These are phyloP conservation scores for Diaporthe amygdali DNA, from an alignment of 2,329 filamentous ascomycete genomes.

Conservation along the genomic window DNA sequence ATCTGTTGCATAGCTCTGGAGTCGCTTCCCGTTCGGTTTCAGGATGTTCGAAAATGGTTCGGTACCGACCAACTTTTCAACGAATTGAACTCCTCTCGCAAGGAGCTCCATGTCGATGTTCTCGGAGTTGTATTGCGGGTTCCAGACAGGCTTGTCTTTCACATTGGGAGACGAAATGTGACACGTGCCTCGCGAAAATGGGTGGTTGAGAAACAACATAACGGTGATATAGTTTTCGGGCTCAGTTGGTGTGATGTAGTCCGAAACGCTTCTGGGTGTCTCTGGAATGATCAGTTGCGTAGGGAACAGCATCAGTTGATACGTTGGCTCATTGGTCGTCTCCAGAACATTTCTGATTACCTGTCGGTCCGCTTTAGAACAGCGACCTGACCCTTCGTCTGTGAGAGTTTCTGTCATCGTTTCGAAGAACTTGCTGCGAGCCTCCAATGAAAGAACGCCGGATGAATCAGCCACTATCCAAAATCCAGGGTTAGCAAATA, in stretches of 20 bases:
- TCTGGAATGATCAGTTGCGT: slow-evolving; percentile 30
- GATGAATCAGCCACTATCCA: not conserved
- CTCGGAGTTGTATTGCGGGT: slow-evolving; percentile 57
- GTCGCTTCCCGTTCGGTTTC: slow-evolving; percentile 27
- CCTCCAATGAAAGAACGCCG: not conserved
- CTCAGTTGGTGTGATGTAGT: slow-evolving; percentile 32
- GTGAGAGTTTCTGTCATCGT: not conserved
- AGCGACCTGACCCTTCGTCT: not conserved
- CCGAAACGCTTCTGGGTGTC: slow-evolving; percentile 27
- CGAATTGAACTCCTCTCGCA: slow-evolving; percentile 45
- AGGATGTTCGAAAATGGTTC: slow-evolving; percentile 45
- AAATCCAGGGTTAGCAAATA: not conserved
- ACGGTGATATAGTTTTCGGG: slow-evolving; percentile 54
- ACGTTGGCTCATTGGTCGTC: slow-evolving; percentile 28
- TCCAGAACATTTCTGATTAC: not conserved
- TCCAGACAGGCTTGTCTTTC: slow-evolving; percentile 51
- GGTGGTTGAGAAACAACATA: slow-evolving; percentile 60
- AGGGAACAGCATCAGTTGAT: slow-evolving; percentile 33
- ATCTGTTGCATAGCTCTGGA: slow-evolving; percentile 27
- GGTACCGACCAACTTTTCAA: slow-evolving; percentile 43
- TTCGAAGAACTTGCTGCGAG: not conserved
- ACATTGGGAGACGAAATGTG: slow-evolving; percentile 53
- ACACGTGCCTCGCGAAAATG: slow-evolving; percentile 59
- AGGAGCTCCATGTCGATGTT: slow-evolving; percentile 51
- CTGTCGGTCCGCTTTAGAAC: not conserved